Evolutionary conservation across 2,329 filamentous ascomycete genomes (phyloP), one percentile per base, ranked within the genome.

Genomic region (Exserohilum rostratum): DNA sequence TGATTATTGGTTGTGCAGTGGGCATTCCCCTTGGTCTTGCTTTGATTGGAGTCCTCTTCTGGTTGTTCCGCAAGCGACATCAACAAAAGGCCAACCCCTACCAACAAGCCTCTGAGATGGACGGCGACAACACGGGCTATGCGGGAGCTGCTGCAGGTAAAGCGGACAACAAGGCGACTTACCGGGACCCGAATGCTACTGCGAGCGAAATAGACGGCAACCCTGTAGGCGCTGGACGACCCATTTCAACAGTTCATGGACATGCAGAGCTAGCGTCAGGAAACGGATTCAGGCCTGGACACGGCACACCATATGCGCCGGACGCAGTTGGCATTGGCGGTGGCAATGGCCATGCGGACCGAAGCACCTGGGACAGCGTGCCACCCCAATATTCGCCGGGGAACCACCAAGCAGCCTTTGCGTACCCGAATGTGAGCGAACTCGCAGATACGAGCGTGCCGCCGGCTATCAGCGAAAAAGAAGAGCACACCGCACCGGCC

Each of bases 1-100:
- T 74, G 9, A 74, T 75, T 15, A 55, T 74, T n/a, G 72, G 72
- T 43, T 71, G 67, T 46, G 70, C 72, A 10, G 72, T 75, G 34
- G 72, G 72, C 13, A 71, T 75, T 44, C 72, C 72, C 5, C 64
- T 75, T 39, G 69, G 52, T 6, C 62, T 75, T 29, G 67, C 66
- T 5, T 49, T 75, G 3, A 6, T 68, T 35, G 70, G 62, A 9
- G 69, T 74, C 15, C 40, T 74, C 10, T 22, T 67, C 49, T 75
- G 69, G 68, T 62, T 72, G 29, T 38, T 72, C 31, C 71, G 68
- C 52, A 73, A 72, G 58, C 70, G 66, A 31, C 57, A 58, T 29
- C 53, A 68, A 18, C 62, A 68, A 43, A 63, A 67, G 9, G 22
- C 50, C 1, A 52, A 57, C 12, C 54, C 60, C 6, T 67, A 68